Conservation (phyloP, 345 rosid species). For the Microcos paniculata region DNA sequence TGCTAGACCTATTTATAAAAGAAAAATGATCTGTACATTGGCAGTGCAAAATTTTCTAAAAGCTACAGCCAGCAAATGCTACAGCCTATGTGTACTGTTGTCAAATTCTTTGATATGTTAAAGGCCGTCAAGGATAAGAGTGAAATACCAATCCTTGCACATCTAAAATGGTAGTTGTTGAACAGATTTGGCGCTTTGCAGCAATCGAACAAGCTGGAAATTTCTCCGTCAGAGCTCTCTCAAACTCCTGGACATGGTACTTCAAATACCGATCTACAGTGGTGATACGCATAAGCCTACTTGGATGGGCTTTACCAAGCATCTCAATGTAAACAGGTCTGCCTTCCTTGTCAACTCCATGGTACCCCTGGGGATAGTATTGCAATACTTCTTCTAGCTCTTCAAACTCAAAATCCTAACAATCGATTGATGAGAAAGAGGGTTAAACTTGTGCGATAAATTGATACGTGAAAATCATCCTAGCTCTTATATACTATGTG, state of each 20-base stretch:
- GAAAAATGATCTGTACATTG: neutral
- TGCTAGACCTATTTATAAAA: neutral
- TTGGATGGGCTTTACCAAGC: constrained; percentile 92
- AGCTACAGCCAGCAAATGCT: constrained; percentile 5
- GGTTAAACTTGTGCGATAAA: neutral
- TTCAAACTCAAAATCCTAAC: constrained; percentile 84
- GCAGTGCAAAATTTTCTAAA: neutral
- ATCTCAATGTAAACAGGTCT: constrained; percentile 92
- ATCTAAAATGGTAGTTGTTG: constrained; percentile 88
- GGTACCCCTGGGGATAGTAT: constrained; percentile 95
- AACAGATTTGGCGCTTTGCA: constrained; percentile 68
- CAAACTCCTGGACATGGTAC: constrained; percentile 97
- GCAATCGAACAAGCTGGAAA: constrained; percentile 95
- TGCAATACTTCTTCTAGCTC: constrained; percentile 92
- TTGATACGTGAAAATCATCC: neutral
- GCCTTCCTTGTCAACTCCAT: constrained; percentile 97
- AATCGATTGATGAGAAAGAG: neutral
- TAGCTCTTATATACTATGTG: neutral
- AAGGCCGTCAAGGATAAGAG: constrained; percentile 9
- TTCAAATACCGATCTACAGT: constrained; percentile 73
- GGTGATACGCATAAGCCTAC: constrained; percentile 81
- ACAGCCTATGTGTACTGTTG: neutral
- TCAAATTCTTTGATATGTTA: constrained; percentile 11
- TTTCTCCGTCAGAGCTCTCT: constrained; percentile 78
- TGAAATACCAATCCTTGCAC: constrained; percentile 85